Conservation (phyloP, 176 grass and related monocot species). For the Hsuehochloa calcarea region DNA sequence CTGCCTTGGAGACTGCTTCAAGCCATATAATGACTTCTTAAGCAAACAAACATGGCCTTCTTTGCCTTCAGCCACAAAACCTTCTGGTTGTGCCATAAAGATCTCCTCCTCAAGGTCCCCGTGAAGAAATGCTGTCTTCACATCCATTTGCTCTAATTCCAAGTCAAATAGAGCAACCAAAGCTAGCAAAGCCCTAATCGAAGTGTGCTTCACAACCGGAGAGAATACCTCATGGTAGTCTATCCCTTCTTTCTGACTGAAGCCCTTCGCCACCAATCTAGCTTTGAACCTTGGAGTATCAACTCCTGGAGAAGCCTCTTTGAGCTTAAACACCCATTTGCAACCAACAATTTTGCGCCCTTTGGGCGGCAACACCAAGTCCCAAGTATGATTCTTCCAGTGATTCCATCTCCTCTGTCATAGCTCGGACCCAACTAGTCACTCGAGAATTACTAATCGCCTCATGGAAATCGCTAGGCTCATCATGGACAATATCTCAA, state of each 20-base stretch:
- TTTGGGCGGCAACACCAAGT: constrained; percentile 2
- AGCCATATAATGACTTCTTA: background rate
- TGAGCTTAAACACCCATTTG: constrained; percentile 30
- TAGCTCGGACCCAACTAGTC: background rate
- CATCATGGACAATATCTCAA: background rate
- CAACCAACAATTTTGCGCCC: constrained; percentile 15
- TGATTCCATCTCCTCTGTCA: constrained; percentile 15
- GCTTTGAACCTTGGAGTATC: constrained; percentile 7
- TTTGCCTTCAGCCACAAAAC: background rate
- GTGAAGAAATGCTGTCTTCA: background rate
- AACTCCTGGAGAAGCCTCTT: background rate
- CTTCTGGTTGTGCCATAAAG: background rate
- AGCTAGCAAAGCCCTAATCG: background rate
- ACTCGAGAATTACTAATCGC: background rate
- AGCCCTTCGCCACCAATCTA: constrained; percentile 11
- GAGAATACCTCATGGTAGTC: background rate
- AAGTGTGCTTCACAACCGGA: background rate
- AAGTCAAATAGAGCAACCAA: background rate
- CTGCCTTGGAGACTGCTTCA: background rate
- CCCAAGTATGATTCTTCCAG: constrained; percentile 20
- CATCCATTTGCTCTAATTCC: background rate
- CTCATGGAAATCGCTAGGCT: background rate
- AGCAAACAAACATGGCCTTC: background rate
- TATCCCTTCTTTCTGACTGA: background rate
- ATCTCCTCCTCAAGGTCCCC: background rate